A percentile compares a stretch with the other conserved stretches of the same genome.
Conservation (phyloP, 371 early-diverging fungal species). For the Mucor irregularis region DNA sequence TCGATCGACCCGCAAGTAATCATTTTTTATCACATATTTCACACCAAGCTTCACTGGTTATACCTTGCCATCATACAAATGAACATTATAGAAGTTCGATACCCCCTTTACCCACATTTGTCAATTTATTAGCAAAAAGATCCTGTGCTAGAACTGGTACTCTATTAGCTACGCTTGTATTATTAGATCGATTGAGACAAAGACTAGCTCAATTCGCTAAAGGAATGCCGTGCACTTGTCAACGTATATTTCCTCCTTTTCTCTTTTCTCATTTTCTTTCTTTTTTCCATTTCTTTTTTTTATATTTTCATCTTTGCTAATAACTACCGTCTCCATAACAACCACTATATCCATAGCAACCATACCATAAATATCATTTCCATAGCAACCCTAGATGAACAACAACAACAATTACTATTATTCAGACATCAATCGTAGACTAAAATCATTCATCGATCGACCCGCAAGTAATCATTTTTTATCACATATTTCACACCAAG, state of each 20-base stretch:
- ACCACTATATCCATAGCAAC: too few species aligned
- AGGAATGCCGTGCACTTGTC: slow-evolving; percentile 70
- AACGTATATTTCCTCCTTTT: slow-evolving; percentile 43
- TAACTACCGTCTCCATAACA: too few species aligned
- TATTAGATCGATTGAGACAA: slow-evolving; percentile 54
- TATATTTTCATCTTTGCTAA: too few species aligned
- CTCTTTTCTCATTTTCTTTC: too few species aligned
- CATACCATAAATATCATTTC: too few species aligned
- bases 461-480: slow-evolving; percentile 21
- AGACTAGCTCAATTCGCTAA: slow-evolving; percentile 40
- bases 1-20: slow-evolving; percentile 18
- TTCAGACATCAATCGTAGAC: slow-evolving; percentile 6
- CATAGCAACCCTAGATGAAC: too few species aligned
- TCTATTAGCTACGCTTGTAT: slow-evolving; percentile 60
- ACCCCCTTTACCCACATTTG: slow-evolving; percentile 55
- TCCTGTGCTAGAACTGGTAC: slow-evolving; percentile 63
- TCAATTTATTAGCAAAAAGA: slow-evolving; percentile 51
- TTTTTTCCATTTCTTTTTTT: too few species aligned
- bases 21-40: slow-evolving; percentile 23
- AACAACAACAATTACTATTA: neutral
- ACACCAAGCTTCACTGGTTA: slow-evolving; percentile 26
- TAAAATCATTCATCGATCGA: slow-evolving; percentile 25
- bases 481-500: slow-evolving; percentile 23
- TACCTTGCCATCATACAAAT: slow-evolving; percentile 6
- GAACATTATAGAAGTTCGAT: slow-evolving; percentile 8